phyloP scores from a whole-genome alignment of 2,329 filamentous ascomycete genomes.

The Lasiodiplodia hormozganensis region DNA sequence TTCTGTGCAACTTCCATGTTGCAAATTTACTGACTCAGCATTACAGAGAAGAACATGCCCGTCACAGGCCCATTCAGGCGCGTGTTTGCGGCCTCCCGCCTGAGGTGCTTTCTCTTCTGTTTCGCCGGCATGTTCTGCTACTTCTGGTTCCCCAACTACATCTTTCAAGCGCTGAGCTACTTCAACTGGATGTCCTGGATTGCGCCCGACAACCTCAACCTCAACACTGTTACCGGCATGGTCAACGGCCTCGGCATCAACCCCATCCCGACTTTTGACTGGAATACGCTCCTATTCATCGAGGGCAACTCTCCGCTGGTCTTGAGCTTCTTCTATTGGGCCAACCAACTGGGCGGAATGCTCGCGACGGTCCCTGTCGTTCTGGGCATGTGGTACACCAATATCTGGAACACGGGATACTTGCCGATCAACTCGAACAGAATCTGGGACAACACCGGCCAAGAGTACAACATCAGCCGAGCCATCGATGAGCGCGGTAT shows the following conservation, averaged over 20 bases:
- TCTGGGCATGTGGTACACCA: constrained; percentile 43
- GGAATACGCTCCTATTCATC: constrained; percentile 57
- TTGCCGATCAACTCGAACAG: constrained; percentile 45
- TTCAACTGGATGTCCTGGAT: constrained; percentile 75
- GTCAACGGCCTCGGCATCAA: constrained; percentile 71
- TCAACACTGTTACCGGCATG: constrained; percentile 78
- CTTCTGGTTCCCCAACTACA: constrained; percentile 61
- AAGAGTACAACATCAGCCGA: constrained; percentile 42
- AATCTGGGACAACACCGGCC: constrained; percentile 45
- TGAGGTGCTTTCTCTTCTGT: constrained; percentile 70
- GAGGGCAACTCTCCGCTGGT: constrained; percentile 41
- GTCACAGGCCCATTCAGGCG: constrained; percentile 55
- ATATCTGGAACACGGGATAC: constrained; percentile 42
- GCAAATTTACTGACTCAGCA: constrained; percentile 58
- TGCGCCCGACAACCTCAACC: constrained; percentile 68
- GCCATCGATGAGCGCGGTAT: constrained; percentile 36
- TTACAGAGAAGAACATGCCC: constrained; percentile 58
- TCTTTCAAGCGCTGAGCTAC: constrained; percentile 72
- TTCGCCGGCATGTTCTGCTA: constrained; percentile 56
- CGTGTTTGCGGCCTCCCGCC: constrained; percentile 69
- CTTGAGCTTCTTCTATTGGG: constrained; percentile 40
- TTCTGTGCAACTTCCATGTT: constrained; percentile 37
- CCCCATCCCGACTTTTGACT: constrained; percentile 74
- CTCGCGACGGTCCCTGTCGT: constrained; percentile 40
- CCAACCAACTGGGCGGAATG: constrained; percentile 41